Conservation (phyloP, 164 flowering plant species). For the Vitis labrusca region DNA sequence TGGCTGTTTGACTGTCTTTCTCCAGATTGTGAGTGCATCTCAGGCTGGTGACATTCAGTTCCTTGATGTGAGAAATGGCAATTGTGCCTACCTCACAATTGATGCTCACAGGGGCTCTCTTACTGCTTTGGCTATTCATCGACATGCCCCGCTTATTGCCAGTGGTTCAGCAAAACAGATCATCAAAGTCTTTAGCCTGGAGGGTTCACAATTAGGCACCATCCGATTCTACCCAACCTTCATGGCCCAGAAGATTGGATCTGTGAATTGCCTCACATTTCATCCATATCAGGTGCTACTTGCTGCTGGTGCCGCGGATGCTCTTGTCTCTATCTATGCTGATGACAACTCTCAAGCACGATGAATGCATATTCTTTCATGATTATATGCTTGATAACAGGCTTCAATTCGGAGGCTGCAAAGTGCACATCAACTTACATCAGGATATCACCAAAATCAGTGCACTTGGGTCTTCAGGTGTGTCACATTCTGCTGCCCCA, state of each 20-base stretch:
- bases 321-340: constrained; percentile 76
- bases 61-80: constrained; percentile 69
- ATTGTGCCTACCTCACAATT: constrained; percentile 64
- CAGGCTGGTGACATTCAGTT: constrained; percentile 94
- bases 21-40: constrained; percentile 84
- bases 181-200: constrained; percentile 78
- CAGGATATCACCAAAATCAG: background rate
- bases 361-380: constrained; percentile 23
- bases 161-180: constrained; percentile 93
- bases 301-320: constrained; percentile 89
- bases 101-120: constrained; percentile 90
- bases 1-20: background rate
- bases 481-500: constrained; percentile 7
- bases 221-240: constrained; percentile 69
- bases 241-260: constrained; percentile 91
- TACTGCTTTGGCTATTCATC: constrained; percentile 85
- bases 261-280: constrained; percentile 91
- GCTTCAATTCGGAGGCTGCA: no score
- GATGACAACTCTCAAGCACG: constrained; percentile 65
- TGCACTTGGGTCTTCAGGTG: constrained; percentile 11
- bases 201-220: constrained; percentile 72
- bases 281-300: constrained; percentile 87
- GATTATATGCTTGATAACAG: background rate
- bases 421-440: no score
- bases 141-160: constrained; percentile 92